Percentiles rank a stretch among this genome's conserved stretches.
These are phyloP conservation scores for Pouteria glomerata DNA, from an alignment of 148 eudicot species.

Conservation along the genomic window DNA sequence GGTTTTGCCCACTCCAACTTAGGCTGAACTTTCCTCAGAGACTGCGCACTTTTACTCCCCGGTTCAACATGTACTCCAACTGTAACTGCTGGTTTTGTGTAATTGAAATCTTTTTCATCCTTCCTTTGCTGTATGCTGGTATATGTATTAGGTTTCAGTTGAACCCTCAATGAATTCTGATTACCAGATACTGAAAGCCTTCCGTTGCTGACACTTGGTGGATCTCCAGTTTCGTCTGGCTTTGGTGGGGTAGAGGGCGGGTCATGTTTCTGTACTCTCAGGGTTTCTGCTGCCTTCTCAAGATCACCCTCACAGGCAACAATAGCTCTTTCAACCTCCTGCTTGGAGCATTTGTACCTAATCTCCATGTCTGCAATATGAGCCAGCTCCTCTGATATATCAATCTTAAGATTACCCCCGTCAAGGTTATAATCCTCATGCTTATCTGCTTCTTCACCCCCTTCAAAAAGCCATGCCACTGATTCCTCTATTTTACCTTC, in stretches of 20 bases:
- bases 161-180: slow-evolving; percentile 44
- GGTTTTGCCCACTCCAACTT: slow-evolving; percentile 67
- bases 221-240: slow-evolving; percentile 64
- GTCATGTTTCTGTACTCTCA: slow-evolving; percentile 62
- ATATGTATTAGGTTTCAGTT: slow-evolving; percentile 34
- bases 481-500: slow-evolving; percentile 88
- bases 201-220: slow-evolving; percentile 32
- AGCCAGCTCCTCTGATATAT: slow-evolving; percentile 90
- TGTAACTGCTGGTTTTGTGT: slow-evolving; percentile 48
- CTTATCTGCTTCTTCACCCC: slow-evolving; percentile 57
- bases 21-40: slow-evolving; percentile 43
- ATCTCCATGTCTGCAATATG: slow-evolving; percentile 66
- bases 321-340: slow-evolving; percentile 76
- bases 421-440: slow-evolving; percentile 50
- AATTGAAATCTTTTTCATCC: slow-evolving; percentile 74
- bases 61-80: slow-evolving; percentile 43
- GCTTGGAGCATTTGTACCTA: slow-evolving; percentile 66
- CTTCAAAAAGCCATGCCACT: slow-evolving; percentile 78
- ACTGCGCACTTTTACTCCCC: slow-evolving; percentile 43
- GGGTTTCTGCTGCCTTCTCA: slow-evolving; percentile 67
- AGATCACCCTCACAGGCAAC: slow-evolving; percentile 86
- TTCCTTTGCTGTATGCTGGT: slow-evolving; percentile 45
- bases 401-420: slow-evolving; percentile 77
- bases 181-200: slow-evolving; percentile 31
- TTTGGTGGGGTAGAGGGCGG: slow-evolving; percentile 31